Evolutionary conservation across 2,329 filamentous ascomycete genomes (phyloP), one percentile per base, ranked within the genome.

Genomic region (Rugonectria rugulosa): DNA sequence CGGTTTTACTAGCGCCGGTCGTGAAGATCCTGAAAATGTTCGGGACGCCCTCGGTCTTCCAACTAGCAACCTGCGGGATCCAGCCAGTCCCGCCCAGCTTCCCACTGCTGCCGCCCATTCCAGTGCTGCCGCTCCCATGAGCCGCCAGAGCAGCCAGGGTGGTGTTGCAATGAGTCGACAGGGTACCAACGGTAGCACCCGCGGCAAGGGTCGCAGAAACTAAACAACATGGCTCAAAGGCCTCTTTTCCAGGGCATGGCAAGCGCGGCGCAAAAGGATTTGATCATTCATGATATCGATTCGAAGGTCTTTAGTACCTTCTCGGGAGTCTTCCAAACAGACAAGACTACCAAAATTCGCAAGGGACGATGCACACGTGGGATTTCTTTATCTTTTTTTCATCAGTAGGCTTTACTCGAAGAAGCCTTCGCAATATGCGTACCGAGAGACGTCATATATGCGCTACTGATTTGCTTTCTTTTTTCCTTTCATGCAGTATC

Each of bases 131-230:
- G 74, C 74, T 12, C 77, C 82, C 1, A 84, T 84, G 80, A 84
- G 81, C 63, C 79, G 81, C 31, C 81, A 82, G 68, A 84, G 79
- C 70, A 84, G 81, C 49, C 73, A 80, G 4, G 81, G 81, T 20
- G 83, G 82, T 36, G 79, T 79, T 26, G 75, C 81, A 11, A 85
- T 85, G 82, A 85, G 81, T 60, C 76, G 83, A 19, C 79, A 82
- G 65, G 80, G 79, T 24, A 81, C 78, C 44, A 73, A 75, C 20
- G 75, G 78, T 38, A 83, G 80, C 59, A 78, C 77, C 19, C 75
- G 81, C 46, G 81, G 81, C 43, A 78, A 77, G 66, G 69, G 73
- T 45, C 72, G 75, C 46, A 74, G 75, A 64, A 70, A 67, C 46
- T 73, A 45, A 66, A 54, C 36, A n/a, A 46, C 36, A 42, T 11